Percentiles rank a stretch among this genome's conserved stretches.
Evolutionary conservation across 2,329 filamentous ascomycete genomes (phyloP).

Genomic region (Fusarium ambrosium): DNA sequence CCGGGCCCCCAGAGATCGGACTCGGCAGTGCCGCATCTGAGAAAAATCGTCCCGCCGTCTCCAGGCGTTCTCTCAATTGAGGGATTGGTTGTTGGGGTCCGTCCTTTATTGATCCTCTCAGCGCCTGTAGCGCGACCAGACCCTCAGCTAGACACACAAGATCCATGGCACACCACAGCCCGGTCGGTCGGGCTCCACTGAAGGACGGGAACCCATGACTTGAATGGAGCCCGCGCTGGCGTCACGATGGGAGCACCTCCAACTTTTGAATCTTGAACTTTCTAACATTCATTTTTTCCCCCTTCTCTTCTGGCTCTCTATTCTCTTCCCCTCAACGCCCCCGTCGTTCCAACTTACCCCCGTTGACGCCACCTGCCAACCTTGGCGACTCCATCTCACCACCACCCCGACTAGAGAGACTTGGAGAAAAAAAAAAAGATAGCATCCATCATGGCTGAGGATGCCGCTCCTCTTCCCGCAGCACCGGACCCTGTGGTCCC

Average conservation of each 20-base stretch:
- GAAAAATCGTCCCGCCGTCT: background rate
- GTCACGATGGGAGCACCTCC: background rate
- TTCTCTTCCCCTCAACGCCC: background rate
- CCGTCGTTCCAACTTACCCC: background rate
- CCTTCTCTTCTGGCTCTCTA: background rate
- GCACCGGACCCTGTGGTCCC: conserved; percentile 19
- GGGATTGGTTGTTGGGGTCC: too few relatives aligned
- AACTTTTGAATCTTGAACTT: background rate
- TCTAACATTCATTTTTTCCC: background rate
- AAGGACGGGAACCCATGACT: conserved; percentile 4
- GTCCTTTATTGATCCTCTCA: background rate
- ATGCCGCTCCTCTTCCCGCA: conserved; percentile 7
- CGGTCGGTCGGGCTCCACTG: background rate
- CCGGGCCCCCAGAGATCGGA: conserved; percentile 1
- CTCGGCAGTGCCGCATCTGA: conserved; percentile 6
- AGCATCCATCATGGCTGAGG: conserved; percentile 12
- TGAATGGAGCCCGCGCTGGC: background rate
- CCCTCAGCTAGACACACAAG: conserved; percentile 4
- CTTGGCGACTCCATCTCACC: background rate
- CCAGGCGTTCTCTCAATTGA: background rate
- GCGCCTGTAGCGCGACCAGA: conserved; percentile 3
- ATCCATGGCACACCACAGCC: conserved; percentile 1
- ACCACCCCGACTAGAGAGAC: background rate
- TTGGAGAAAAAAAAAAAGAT: background rate
- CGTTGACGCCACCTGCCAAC: background rate